Evolutionary conservation across 2,329 filamentous ascomycete genomes (phyloP).

Genomic region (Fusarium newnesense): DNA sequence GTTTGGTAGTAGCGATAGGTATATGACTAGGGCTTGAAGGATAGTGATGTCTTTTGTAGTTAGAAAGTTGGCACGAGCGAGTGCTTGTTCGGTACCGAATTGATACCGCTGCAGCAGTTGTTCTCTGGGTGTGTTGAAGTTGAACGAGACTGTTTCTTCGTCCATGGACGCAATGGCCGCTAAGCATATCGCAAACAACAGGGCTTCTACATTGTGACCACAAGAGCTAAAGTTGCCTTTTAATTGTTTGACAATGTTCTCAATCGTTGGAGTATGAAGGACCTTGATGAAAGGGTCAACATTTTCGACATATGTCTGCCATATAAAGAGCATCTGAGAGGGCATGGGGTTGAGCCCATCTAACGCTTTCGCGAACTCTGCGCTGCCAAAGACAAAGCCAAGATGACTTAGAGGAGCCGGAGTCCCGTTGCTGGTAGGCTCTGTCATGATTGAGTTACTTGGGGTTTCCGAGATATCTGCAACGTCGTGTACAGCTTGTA

Average conservation of each 20-base stretch:
- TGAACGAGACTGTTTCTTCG: slow-evolving; percentile 27
- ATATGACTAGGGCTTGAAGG: slow-evolving; percentile 44
- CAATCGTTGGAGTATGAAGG: slow-evolving; percentile 37
- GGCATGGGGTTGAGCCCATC: slow-evolving; percentile 41
- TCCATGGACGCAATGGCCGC: slow-evolving; percentile 43
- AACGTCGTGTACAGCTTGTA: slow-evolving; percentile 46
- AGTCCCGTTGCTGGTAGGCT: neutral
- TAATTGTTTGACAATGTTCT: slow-evolving; percentile 23
- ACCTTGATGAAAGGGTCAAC: slow-evolving; percentile 49
- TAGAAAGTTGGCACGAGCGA: slow-evolving; percentile 40
- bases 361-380: slow-evolving; percentile 6
- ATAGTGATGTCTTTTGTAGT: slow-evolving; percentile 36
- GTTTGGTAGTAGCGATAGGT: slow-evolving; percentile 36
- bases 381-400: slow-evolving; percentile 36
- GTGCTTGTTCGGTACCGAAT: slow-evolving; percentile 39
- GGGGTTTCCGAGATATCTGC: slow-evolving; percentile 15
- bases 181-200: slow-evolving; percentile 44
- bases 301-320: slow-evolving; percentile 45
- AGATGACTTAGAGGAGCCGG: slow-evolving; percentile 13
- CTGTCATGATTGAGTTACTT: slow-evolving; percentile 1
- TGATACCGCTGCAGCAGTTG: slow-evolving; percentile 35
- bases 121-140: slow-evolving; percentile 29
- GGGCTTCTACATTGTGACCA: slow-evolving; percentile 28
- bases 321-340: slow-evolving; percentile 45
- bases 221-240: slow-evolving; percentile 38